phyloP scores from a whole-genome alignment of 2,329 filamentous ascomycete genomes.

The Diaporthe australafricana region DNA sequence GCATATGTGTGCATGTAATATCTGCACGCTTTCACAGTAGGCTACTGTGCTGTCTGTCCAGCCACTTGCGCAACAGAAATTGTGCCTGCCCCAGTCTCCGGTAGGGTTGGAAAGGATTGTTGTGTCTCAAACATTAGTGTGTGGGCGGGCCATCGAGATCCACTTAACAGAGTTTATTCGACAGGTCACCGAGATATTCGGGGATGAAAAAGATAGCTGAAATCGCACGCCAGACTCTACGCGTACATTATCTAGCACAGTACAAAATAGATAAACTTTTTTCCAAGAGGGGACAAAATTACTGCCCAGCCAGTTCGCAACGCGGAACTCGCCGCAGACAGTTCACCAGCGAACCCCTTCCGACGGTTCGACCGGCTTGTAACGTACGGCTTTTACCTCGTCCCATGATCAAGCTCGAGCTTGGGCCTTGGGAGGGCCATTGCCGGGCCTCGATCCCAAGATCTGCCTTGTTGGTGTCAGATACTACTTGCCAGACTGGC shows the following conservation, averaged over 20 bases:
- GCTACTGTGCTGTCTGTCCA: not conserved
- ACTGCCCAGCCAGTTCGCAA: not conserved
- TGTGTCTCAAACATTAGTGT: not conserved
- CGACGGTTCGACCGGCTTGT: not conserved
- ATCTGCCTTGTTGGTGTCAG: not conserved
- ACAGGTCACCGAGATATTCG: not conserved
- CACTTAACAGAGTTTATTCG: slow-evolving; percentile 15
- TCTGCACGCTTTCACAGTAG: too few relatives aligned
- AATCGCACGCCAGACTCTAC: not conserved
- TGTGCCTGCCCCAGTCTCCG: slow-evolving; percentile 16
- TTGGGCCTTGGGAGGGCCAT: too few relatives aligned
- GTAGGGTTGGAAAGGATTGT: slow-evolving; percentile 14
- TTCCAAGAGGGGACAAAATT: not conserved
- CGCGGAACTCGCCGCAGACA: not conserved
- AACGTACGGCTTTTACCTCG: not conserved
- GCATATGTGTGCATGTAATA: too few relatives aligned
- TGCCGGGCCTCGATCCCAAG: slow-evolving; percentile 4
- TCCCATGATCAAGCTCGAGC: not conserved
- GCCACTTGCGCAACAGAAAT: not conserved
- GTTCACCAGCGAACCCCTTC: not conserved
- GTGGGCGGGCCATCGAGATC: slow-evolving; percentile 2
- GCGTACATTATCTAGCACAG: too few relatives aligned
- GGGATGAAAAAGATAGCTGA: not conserved
- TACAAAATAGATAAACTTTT: too few relatives aligned
- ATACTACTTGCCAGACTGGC: not conserved